Base-by-base conservation (phyloP, 768 basidiomycete species). In the Lactarius quietus region DNA sequence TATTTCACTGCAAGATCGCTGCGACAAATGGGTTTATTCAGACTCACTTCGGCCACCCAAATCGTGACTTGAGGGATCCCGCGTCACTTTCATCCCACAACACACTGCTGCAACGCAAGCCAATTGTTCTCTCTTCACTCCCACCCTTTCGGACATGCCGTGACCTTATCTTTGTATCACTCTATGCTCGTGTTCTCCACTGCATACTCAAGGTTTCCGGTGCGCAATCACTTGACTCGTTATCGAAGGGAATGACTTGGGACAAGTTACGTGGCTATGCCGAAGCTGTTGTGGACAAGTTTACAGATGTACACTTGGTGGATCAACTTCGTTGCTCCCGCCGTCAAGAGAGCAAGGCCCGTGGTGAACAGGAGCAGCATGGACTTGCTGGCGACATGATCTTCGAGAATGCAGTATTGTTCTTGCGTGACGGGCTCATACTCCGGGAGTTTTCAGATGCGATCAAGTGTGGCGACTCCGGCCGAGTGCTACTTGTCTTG, bases 121-220 rank as follows among this genome's bases (percentile, higher is more conserved):
- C 74, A 2, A 73, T 76, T 43, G 63, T 72, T 0, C 51, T 72
- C n/a, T 67, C 70, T 29, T 74, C 72, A 0, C 66, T 75, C n/a
- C 17, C 74, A 72, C 71, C 75, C 18, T 74, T 73, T 63, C 72
- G 72, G 28, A 73, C 71, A 3, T 72, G 71, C 35, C 71, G 74
- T 3, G 74, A 75, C 57, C 68, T 75, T 5, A 71, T 73, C 57
- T 72, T 74, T 56, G 69, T 72, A 23, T 75, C 74, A 0, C 71
- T 76, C 6, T 73, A 72, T 58, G 71, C 72, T 0, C 71, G 74
- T 20, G 62, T 74, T 10, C 66, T 75, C 2, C 70, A 73, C 53
- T 74, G 73, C 48, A 66, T 76, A 0, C 26, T 39, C 8, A 23
- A 17, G 15, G 52, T 39, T 52, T 48, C 29, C 14, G 18, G 8